These are phyloP conservation scores for Oryza rufipogon DNA, from an alignment of 176 grass and related monocot genomes.

Conservation along the genomic window DNA sequence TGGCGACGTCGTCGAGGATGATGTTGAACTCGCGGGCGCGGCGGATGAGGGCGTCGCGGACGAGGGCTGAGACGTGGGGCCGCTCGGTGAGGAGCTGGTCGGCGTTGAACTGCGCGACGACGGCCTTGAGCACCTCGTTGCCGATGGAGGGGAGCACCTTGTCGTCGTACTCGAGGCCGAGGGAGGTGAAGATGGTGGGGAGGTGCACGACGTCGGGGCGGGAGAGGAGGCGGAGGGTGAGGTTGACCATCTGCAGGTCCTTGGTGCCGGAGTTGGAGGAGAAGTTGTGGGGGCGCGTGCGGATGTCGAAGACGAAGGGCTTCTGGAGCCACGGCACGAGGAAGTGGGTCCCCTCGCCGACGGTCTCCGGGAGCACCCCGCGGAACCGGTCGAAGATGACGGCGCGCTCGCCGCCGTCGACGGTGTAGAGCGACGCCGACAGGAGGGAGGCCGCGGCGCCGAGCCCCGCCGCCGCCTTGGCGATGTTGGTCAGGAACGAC, in stretches of 20 bases:
- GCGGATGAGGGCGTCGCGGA: conserved; percentile 84
- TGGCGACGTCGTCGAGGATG: conserved; percentile 96
- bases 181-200: conserved; percentile 99
- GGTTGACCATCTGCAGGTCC: conserved; percentile 98
- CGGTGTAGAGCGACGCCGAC: conserved; percentile 82
- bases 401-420: conserved; percentile 92
- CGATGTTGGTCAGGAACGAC: conserved; percentile 77
- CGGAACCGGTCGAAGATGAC: conserved; percentile 98
- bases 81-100: conserved; percentile 97
- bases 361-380: conserved; percentile 76
- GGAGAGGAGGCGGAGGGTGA: conserved; percentile 93
- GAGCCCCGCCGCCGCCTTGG: conserved; percentile 70
- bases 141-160: conserved; percentile 99
- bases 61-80: conserved; percentile 89
- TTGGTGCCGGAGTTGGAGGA: conserved; percentile 97
- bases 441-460: conserved; percentile 63
- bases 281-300: conserved; percentile 96
- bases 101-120: conserved; percentile 98
- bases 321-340: conserved; percentile 98
- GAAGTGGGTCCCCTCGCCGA: conserved; percentile 94
- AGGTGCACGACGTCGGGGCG: conserved; percentile 79
- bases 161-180: conserved; percentile 95
- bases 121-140: conserved; percentile 98
- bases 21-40: conserved; percentile 97
- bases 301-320: conserved; percentile 96